Evolutionary conservation across 2,329 filamentous ascomycete species (phyloP).

Genomic region (Cordyceps cateniannulata): DNA sequence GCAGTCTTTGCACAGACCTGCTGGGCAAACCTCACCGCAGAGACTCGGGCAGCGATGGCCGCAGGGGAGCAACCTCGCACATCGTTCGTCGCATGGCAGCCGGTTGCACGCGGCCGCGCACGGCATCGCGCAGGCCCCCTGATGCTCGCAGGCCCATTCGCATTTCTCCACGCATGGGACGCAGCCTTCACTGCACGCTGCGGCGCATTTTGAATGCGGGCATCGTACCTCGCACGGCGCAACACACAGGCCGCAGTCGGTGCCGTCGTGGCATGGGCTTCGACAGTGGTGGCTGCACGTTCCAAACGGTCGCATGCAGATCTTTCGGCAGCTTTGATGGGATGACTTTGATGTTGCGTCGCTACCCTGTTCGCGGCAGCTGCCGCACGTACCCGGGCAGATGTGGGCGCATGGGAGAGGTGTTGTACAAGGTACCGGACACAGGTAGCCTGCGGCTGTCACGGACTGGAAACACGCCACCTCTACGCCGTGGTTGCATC

Average conservation of each 20-base stretch:
- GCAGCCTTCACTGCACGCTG: conserved; percentile 51
- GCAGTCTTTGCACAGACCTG: conserved; percentile 50
- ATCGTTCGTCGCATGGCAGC: conserved; percentile 56
- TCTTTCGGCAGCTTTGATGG: conserved; percentile 31
- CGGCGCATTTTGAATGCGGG: conserved; percentile 46
- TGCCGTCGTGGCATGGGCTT: conserved; percentile 13
- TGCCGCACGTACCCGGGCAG: conserved; percentile 14
- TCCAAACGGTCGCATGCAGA: conserved; percentile 42
- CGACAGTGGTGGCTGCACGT: conserved; percentile 53
- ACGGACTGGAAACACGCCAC: conserved; percentile 12
- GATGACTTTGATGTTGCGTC: background rate
- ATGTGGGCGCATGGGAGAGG: conserved; percentile 33
- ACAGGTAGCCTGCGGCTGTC: conserved; percentile 8
- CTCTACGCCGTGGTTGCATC: conserved; percentile 9
- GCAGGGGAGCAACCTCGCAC: conserved; percentile 43
- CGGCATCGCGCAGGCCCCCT: conserved; percentile 42
- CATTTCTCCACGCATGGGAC: conserved; percentile 47
- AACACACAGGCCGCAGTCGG: conserved; percentile 43
- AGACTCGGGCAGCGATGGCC: conserved; percentile 56
- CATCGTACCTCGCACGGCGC: conserved; percentile 51
- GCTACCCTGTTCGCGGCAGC: conserved; percentile 16
- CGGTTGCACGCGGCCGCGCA: conserved; percentile 61
- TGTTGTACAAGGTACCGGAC: conserved; percentile 20
- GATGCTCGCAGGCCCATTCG: conserved; percentile 48
- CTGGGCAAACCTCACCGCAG: conserved; percentile 58